Evolutionary conservation across 164 flowering plant genomes (phyloP).

Genomic region (Piper longum): DNA sequence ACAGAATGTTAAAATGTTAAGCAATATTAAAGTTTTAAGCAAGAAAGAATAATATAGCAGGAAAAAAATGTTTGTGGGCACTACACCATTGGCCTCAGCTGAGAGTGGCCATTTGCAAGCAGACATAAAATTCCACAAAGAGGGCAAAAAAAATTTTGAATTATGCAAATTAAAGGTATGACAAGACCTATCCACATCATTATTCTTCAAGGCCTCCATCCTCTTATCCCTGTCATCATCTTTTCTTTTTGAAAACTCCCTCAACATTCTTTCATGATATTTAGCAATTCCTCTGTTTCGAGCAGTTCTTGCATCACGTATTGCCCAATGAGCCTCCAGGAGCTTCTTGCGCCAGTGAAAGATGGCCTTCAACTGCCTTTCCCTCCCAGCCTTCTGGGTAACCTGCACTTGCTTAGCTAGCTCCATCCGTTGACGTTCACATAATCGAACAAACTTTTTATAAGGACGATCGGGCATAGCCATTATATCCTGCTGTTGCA

Average conservation of each 20-base stretch:
- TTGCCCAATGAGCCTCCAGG: constrained; percentile 93
- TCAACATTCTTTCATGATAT: constrained; percentile 92
- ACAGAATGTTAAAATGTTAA: not conserved
- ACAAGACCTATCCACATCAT: constrained; percentile 85
- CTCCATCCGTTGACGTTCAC: constrained; percentile 93
- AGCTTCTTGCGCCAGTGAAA: constrained; percentile 98
- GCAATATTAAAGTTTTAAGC: not conserved
- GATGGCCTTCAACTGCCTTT: constrained; percentile 80
- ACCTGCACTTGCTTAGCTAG: constrained; percentile 78
- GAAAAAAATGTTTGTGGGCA: too few species aligned
- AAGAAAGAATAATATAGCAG: too few species aligned
- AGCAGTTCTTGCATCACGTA: constrained; percentile 96
- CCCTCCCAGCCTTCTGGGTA: constrained; percentile 73
- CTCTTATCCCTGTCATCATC: constrained; percentile 87
- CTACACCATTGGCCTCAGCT: too few species aligned
- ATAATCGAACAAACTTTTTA: constrained; percentile 74
- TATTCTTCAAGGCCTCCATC: constrained; percentile 98
- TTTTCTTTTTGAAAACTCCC: constrained; percentile 90
- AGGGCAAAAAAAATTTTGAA: not conserved
- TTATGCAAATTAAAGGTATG: too few species aligned
- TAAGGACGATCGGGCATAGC: constrained; percentile 96
- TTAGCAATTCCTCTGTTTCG: constrained; percentile 97
- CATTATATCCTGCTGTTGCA: constrained; percentile 94
- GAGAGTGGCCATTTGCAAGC: too few species aligned
- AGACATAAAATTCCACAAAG: not conserved